These are phyloP conservation scores for Paxillus rubicundulus DNA, from an alignment of 768 basidiomycete genomes.

Conservation along the genomic window DNA sequence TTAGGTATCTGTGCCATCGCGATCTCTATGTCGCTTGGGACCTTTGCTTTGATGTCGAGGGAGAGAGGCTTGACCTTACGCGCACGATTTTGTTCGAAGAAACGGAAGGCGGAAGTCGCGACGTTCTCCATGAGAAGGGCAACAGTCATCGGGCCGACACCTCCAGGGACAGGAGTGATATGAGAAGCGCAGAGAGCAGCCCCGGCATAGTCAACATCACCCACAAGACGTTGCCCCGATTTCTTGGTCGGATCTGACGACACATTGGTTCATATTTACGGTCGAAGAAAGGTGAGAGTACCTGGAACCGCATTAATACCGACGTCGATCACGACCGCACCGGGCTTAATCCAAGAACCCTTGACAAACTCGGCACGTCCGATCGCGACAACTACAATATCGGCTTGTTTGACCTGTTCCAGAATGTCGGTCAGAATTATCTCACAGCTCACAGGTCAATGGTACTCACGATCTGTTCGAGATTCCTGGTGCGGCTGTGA, in stretches of 20 bases:
- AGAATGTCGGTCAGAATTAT: constrained; percentile 3
- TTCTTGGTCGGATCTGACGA: constrained; percentile 81
- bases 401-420: constrained; percentile 73
- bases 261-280: background rate
- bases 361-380: constrained; percentile 88
- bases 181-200: constrained; percentile 78
- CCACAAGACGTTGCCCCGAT: constrained; percentile 92
- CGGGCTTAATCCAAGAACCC: constrained; percentile 93
- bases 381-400: constrained; percentile 95
- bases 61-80: constrained; percentile 76
- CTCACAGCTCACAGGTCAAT: constrained; percentile 3
- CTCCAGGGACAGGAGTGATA: constrained; percentile 98
- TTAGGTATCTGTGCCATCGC: constrained; percentile 94
- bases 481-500: constrained; percentile 84
- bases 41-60: constrained; percentile 76
- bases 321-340: constrained; percentile 94
- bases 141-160: constrained; percentile 99
- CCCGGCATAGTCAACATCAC: constrained; percentile 86
- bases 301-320: constrained; percentile 96
- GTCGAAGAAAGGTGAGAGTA: constrained; percentile 27
- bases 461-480: constrained; percentile 68
- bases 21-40: constrained; percentile 96
- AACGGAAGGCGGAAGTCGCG: constrained; percentile 74
- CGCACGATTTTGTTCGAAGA: constrained; percentile 65
- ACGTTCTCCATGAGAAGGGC: constrained; percentile 98